phyloP scores from a whole-genome alignment of 2,329 filamentous ascomycete species.

The Scleromitrula shiraiana region DNA sequence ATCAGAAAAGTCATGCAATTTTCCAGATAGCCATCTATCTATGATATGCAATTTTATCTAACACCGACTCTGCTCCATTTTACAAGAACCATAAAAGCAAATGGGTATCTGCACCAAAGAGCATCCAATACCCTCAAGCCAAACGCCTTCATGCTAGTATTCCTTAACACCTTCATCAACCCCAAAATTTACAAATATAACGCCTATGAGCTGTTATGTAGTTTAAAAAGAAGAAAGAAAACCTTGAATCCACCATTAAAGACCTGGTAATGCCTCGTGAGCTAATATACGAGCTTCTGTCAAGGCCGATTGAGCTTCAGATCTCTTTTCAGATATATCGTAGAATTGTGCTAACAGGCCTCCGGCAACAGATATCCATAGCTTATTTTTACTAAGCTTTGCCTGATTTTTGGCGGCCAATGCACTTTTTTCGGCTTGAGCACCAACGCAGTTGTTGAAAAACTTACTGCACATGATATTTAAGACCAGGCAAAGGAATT shows the following conservation, averaged over 20 bases:
- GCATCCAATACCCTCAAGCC: conserved; percentile 10
- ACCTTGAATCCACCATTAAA: neutral
- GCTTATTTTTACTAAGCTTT: conserved; percentile 58
- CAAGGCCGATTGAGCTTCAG: conserved; percentile 39
- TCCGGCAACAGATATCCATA: conserved; percentile 76
- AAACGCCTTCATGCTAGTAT: conserved; percentile 7
- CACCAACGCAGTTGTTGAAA: conserved; percentile 51
- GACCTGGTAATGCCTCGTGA: conserved; percentile 17
- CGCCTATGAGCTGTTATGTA: neutral
- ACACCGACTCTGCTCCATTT: neutral
- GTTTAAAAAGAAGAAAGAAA: neutral
- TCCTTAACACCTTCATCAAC: neutral
- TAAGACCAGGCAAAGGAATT: conserved; percentile 75
- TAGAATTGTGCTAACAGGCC: conserved; percentile 70
- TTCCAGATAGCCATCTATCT: no score
- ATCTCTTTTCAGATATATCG: conserved; percentile 59
- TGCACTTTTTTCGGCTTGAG: conserved; percentile 70
- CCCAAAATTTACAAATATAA: neutral
- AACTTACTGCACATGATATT: conserved; percentile 79
- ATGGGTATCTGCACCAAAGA: conserved; percentile 16
- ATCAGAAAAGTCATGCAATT: no score
- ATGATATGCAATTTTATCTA: neutral
- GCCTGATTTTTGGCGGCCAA: conserved; percentile 61
- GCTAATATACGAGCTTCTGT: conserved; percentile 34
- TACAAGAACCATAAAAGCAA: conserved; percentile 11